A percentile compares a stretch with the other conserved stretches of the same genome.
These are phyloP conservation scores for Cercis canadensis DNA, from an alignment of 306 rosid genomes.

Conservation along the genomic window DNA sequence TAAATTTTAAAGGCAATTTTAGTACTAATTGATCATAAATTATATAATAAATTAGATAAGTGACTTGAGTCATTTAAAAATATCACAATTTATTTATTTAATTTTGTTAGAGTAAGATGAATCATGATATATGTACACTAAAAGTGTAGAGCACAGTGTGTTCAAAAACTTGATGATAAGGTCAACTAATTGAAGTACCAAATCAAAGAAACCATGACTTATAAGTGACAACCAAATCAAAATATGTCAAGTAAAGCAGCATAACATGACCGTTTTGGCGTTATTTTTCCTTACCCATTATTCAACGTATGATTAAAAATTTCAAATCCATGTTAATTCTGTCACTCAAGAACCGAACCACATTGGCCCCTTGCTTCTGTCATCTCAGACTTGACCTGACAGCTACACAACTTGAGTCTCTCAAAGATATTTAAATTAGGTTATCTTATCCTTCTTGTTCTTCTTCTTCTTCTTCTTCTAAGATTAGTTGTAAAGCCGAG, in stretches of 20 bases:
- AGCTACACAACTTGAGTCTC: conserved; percentile 44
- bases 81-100: too few relatives aligned
- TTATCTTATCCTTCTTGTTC: too few relatives aligned
- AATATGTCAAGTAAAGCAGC: conserved; percentile 17
- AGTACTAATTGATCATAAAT: too few relatives aligned
- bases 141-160: too few relatives aligned
- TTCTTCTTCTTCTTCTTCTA: too few relatives aligned
- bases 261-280: not conserved
- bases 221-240: not conserved
- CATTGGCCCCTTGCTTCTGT: conserved; percentile 31
- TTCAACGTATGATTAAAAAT: conserved; percentile 24
- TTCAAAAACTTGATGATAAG: too few relatives aligned
- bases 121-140: too few relatives aligned
- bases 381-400: conserved; percentile 38
- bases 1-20: too few relatives aligned
- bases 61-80: too few relatives aligned
- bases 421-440: too few relatives aligned
- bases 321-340: conserved; percentile 31
- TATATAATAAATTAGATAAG: too few relatives aligned
- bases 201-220: not conserved
- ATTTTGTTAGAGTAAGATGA: too few relatives aligned
- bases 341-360: conserved; percentile 32
- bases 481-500: conserved; percentile 51
- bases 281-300: conserved; percentile 21
- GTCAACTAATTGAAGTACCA: not conserved